Evolutionary conservation across 495 filamentous ascomycete genomes (phyloP), one percentile per base, ranked within the genome.

Genomic region (Aspergillus ostianus): DNA sequence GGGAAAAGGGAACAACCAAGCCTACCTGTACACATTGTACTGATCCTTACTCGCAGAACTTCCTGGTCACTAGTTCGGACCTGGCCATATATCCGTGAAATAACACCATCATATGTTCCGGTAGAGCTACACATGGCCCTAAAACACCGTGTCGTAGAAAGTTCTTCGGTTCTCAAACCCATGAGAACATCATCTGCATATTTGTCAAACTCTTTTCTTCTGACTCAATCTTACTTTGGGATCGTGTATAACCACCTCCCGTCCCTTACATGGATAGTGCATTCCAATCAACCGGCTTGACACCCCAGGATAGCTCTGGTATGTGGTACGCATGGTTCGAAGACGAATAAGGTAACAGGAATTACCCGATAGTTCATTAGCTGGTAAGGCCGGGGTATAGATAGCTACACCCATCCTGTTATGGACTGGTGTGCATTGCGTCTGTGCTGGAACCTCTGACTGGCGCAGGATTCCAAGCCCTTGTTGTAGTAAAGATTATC

Each of bases 231-330:
- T 41, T 15, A 1, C 36, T 41, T 15, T 4, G 6, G 41, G 30
- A 8, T 44, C 46, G 49, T 45, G 53, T 44, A 21, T 41, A 48
- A 52, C 59, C 52, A 49, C 49, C 26, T 44, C 18, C 51, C 19
- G 27, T 58, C 58, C 63, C 59, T 65, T 59, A 57, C 59, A 54
- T 62, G 48, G 49, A 55, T 65, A 56, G 64, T 52, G 57, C 64
- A 66, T 66, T 60, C 64, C 64, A 36, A 23, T 51, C 48, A 19
- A 56, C 32, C 46, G 56, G 21, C 41, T 56, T 46, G 51, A 32
- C 23, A 60, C 56, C 58, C 36, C 59, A 56, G 44, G 45, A 4
- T 10, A 26, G 15, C 23, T 51, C 48, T 56, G 64, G 64, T 61
- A 66, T 66, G 64, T 65, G 56, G 36, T 53, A 27, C 51, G 46